Percentiles rank a stretch among this genome's conserved stretches.
Evolutionary conservation across 768 basidiomycete species (phyloP).

Genomic region (Tylopilus felleus): DNA sequence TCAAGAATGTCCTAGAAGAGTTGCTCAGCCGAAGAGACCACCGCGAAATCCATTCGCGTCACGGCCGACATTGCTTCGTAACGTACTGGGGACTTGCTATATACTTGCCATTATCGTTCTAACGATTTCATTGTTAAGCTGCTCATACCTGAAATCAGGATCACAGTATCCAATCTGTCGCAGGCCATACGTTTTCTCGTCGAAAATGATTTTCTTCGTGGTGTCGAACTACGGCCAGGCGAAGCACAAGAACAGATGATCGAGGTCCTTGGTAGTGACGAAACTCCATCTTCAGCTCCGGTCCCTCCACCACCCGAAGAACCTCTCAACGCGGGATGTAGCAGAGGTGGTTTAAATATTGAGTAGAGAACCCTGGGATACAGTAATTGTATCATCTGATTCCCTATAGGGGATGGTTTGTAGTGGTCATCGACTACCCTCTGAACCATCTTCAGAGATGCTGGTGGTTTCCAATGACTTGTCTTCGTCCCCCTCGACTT

Average conservation of each 20-base stretch:
- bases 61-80: slow-evolving; percentile 71
- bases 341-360: not conserved
- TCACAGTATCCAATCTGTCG: slow-evolving; percentile 87
- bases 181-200: slow-evolving; percentile 90
- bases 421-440: slow-evolving; percentile 11
- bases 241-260: slow-evolving; percentile 65
- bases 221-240: slow-evolving; percentile 79
- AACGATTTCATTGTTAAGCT: slow-evolving; percentile 44
- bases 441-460: slow-evolving; percentile 32
- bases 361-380: not conserved
- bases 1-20: slow-evolving; percentile 21
- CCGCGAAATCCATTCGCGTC: slow-evolving; percentile 63
- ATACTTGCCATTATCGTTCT: not conserved
- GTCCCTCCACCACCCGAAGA: not conserved
- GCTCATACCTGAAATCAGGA: slow-evolving; percentile 78
- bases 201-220: slow-evolving; percentile 80
- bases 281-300: not conserved
- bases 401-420: not conserved
- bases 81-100: slow-evolving; percentile 44
- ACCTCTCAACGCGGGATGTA: not conserved
- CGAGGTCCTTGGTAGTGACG: slow-evolving; percentile 45
- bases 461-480: slow-evolving; percentile 32
- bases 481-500: slow-evolving; percentile 54
- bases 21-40: slow-evolving; percentile 46
- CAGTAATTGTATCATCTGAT: not conserved